phyloP scores from a whole-genome alignment of 371 early-diverging fungal species.

The Mortierella sp. region DNA sequence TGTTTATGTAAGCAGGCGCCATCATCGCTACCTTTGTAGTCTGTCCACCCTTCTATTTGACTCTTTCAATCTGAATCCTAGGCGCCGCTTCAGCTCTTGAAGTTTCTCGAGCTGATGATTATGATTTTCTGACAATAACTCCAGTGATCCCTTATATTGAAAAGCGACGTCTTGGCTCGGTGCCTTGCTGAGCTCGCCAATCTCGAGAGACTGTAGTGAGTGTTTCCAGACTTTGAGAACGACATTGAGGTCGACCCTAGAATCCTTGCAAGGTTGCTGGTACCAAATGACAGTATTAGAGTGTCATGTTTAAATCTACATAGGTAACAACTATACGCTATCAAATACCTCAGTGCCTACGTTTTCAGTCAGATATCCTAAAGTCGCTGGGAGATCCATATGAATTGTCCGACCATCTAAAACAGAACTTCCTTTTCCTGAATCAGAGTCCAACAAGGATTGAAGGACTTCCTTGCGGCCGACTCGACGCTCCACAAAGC shows the following conservation, averaged over 20 bases:
- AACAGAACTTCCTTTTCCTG: slow-evolving; percentile 12
- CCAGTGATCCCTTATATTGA: slow-evolving; percentile 6
- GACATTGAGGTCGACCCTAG: slow-evolving; percentile 12
- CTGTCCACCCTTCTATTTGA: slow-evolving; percentile 18
- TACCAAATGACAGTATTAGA: neutral
- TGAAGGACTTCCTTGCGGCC: slow-evolving; percentile 26
- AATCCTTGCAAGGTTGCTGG: neutral
- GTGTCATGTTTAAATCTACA: neutral
- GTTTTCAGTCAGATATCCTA: slow-evolving; percentile 10
- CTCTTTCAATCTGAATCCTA: slow-evolving; percentile 25
- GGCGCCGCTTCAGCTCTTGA: slow-evolving; percentile 6
- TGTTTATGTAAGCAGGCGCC: neutral
- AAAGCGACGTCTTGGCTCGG: neutral
- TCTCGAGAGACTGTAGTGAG: slow-evolving; percentile 17
- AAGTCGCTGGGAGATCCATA: slow-evolving; percentile 8
- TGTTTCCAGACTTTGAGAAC: slow-evolving; percentile 29
- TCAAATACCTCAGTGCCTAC: neutral
- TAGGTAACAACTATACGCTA: neutral
- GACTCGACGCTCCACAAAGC: slow-evolving; percentile 22
- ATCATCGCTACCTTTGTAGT: slow-evolving; percentile 22
- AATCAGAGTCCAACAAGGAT: slow-evolving; percentile 14
- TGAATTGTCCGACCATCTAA: slow-evolving; percentile 1
- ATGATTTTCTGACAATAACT: slow-evolving; percentile 17
- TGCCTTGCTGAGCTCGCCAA: neutral
- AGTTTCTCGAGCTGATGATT: slow-evolving; percentile 11